These are phyloP conservation scores for Blastocystis sp. DNA, from an alignment of 352 stramenopile genomes.

Conservation along the genomic window DNA sequence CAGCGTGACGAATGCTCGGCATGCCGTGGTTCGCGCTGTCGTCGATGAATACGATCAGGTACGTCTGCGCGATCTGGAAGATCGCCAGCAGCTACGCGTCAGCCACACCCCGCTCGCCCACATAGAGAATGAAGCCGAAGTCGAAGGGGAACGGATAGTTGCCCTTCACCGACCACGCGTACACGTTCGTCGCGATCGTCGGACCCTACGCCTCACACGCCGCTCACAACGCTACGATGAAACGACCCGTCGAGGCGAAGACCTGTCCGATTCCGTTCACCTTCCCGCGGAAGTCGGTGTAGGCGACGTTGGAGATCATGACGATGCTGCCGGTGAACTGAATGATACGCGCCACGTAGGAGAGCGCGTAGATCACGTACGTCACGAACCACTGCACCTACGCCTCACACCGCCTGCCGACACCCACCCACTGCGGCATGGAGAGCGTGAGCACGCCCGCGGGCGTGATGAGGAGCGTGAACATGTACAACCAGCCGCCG, in stretches of 20 bases:
- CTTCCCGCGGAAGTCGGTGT: conserved; percentile 65
- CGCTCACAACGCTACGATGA: conserved; percentile 28
- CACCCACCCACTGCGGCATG: conserved; percentile 15
- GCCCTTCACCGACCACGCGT: conserved; percentile 34
- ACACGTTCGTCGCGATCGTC: conserved; percentile 67
- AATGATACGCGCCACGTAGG: conserved; percentile 26
- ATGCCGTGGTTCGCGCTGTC: conserved; percentile 39
- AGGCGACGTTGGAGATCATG: conserved; percentile 62
- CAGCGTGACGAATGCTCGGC: conserved; percentile 36
- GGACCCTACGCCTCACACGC: conserved; percentile 45
- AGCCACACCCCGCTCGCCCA: background rate
- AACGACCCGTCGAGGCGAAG: conserved; percentile 53
- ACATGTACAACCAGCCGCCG: conserved; percentile 37
- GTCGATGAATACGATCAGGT: conserved; percentile 23
- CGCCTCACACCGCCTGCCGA: background rate
- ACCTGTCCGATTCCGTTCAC: conserved; percentile 73
- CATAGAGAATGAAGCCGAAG: conserved; percentile 64
- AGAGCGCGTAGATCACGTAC: conserved; percentile 25
- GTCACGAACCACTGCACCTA: conserved; percentile 56
- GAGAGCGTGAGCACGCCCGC: conserved; percentile 30
- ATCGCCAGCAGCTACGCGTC: conserved; percentile 51
- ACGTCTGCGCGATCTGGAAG: conserved; percentile 14
- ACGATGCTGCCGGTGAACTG: conserved; percentile 68
- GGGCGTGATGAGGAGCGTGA: conserved; percentile 41
- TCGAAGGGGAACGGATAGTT: conserved; percentile 49